Conservation (phyloP, 2,329 filamentous ascomycete species). For the Fusarium pseudoanthophilum region DNA sequence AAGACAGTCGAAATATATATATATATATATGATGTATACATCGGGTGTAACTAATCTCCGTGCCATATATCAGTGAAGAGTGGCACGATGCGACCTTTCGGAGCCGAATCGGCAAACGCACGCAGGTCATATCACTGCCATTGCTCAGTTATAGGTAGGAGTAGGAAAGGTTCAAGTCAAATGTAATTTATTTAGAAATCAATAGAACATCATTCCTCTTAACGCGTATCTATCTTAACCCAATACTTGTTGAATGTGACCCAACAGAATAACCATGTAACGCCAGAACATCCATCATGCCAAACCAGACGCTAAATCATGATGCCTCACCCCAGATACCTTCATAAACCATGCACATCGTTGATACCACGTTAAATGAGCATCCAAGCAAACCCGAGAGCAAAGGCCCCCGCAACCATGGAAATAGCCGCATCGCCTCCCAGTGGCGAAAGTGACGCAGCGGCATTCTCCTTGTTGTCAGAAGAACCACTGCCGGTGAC, state of each 20-base stretch:
- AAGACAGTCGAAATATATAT: not conserved
- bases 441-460: constrained; percentile 15
- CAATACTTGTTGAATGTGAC: not conserved
- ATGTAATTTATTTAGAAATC: not conserved
- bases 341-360: not conserved
- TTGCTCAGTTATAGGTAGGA: not conserved
- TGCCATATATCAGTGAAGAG: not conserved
- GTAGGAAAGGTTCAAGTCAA: not conserved
- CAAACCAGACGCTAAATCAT: not conserved
- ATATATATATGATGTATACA: not conserved
- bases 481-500: constrained; percentile 57
- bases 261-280: not conserved
- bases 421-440: not conserved
- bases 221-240: not conserved
- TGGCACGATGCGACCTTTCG: constrained; percentile 1
- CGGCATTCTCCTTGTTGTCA: constrained; percentile 10
- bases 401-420: constrained; percentile 18
- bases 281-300: not conserved
- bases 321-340: not conserved
- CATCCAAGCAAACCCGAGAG: constrained; percentile 30
- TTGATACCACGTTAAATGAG: constrained; percentile 15
- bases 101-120: constrained; percentile 38
- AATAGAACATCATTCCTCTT: not conserved
- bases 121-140: not conserved
- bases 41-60: not conserved